Conservation (phyloP, 306 rosid genomes). For the Rosa persica region DNA sequence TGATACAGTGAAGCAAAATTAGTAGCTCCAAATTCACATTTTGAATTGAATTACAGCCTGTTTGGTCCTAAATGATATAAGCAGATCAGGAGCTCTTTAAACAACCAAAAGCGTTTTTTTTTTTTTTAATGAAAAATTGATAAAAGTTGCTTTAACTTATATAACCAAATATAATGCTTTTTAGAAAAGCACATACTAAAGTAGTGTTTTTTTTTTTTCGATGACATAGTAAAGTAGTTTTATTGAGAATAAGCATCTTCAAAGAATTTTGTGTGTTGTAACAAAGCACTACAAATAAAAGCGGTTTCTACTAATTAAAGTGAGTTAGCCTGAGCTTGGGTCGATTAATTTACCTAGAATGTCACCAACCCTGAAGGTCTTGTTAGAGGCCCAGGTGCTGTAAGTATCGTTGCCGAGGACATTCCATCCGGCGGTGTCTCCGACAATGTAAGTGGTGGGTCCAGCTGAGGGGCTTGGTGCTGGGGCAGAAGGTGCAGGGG, state of each 20-base stretch:
- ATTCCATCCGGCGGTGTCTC: conserved; percentile 58
- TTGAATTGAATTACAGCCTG: no score
- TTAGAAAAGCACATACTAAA: not conserved
- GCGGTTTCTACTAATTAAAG: not conserved
- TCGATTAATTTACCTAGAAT: conserved; percentile 26
- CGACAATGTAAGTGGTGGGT: conserved; percentile 46
- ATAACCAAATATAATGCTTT: not conserved
- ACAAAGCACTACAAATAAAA: not conserved
- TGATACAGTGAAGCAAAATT: not conserved
- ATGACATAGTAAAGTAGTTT: no score
- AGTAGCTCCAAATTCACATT: not conserved
- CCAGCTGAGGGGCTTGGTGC: conserved; percentile 29
- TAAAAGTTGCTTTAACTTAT: not conserved
- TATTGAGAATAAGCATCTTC: not conserved
- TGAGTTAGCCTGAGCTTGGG: not conserved
- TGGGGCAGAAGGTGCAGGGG: conserved; percentile 8
- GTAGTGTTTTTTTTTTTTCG: no score
- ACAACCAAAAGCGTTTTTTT: not conserved
- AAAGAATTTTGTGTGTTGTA: not conserved
- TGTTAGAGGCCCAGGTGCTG: conserved; percentile 52
- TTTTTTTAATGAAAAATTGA: not conserved
- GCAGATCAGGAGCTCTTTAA: not conserved
- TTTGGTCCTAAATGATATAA: no score
- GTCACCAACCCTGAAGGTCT: conserved; percentile 44
- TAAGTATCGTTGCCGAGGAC: conserved; percentile 40